Conservation (phyloP, 2,329 filamentous ascomycete species). For the Aspergillus caelatus region DNA sequence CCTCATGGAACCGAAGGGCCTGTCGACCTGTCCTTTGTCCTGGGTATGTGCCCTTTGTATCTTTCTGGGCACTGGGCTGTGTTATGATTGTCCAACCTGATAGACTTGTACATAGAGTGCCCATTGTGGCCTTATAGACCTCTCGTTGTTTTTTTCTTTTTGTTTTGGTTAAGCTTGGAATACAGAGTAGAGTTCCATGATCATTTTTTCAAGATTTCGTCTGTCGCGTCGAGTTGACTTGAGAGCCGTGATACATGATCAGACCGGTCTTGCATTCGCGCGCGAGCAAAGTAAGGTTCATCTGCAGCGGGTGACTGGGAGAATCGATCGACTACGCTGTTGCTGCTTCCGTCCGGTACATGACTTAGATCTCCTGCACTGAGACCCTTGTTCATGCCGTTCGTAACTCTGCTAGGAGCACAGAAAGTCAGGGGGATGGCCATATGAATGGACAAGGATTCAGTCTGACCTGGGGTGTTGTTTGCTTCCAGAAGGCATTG, state of each 20-base stretch:
- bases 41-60: neutral
- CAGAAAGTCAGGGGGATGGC: conserved; percentile 4
- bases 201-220: conserved; percentile 31
- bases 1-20: neutral
- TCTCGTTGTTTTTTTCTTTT: neutral
- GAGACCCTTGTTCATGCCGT: conserved; percentile 28
- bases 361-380: conserved; percentile 32
- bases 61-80: neutral
- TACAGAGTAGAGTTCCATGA: conserved; percentile 2
- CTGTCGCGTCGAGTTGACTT: conserved; percentile 33
- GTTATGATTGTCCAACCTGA: conserved; percentile 8
- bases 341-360: conserved; percentile 26
- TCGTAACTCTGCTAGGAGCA: conserved; percentile 18
- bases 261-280: conserved; percentile 34
- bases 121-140: neutral
- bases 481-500: conserved; percentile 21
- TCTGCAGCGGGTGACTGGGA: conserved; percentile 30
- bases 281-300: conserved; percentile 36
- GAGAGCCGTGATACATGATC: conserved; percentile 33
- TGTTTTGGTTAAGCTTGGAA: conserved; percentile 6
- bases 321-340: conserved; percentile 30
- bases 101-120: conserved; percentile 15
- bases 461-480: conserved; percentile 21
- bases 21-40: neutral
- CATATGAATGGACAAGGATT: neutral